A percentile compares a stretch with the other conserved stretches of the same genome.
Conservation (phyloP, 2,329 filamentous ascomycete genomes). For the Teratosphaeriaceae sp. region DNA sequence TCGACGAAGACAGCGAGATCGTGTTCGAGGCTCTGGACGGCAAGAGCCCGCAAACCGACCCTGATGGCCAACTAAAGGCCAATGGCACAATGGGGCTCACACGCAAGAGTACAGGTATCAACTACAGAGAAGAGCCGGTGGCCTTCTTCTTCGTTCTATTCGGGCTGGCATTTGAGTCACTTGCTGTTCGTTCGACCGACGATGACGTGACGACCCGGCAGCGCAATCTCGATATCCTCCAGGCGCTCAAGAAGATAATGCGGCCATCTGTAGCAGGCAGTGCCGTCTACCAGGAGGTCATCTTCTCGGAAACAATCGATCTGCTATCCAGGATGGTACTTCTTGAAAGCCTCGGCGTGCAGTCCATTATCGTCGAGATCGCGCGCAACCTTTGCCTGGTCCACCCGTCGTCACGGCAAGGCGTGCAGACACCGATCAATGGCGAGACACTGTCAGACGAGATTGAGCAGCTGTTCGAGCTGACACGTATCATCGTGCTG, state of each 20-base stretch:
- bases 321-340: constrained; percentile 85
- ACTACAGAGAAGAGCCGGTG: constrained; percentile 95
- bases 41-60: constrained; percentile 44
- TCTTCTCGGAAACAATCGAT: constrained; percentile 97
- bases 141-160: constrained; percentile 99
- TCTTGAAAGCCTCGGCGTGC: constrained; percentile 82
- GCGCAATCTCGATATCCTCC: constrained; percentile 66
- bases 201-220: constrained; percentile 27
- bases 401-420: constrained; percentile 77
- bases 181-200: constrained; percentile 70
- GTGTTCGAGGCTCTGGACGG: constrained; percentile 96
- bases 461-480: constrained; percentile 94
- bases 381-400: constrained; percentile 82
- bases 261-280: constrained; percentile 92
- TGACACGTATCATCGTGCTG: constrained; percentile 92
- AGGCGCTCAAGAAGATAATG: constrained; percentile 88
- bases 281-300: constrained; percentile 90
- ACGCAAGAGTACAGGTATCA: constrained; percentile 71
- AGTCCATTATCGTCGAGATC: constrained; percentile 89
- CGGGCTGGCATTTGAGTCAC: constrained; percentile 89
- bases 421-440: constrained; percentile 28
- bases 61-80: constrained; percentile 11
- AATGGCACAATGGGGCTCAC: constrained; percentile 28
- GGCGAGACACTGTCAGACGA: constrained; percentile 79
- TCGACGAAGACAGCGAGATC: constrained; percentile 95